Evolutionary conservation across 208 protist species (phyloP).

Genomic region (Acanthamoeba culbertsoni): DNA sequence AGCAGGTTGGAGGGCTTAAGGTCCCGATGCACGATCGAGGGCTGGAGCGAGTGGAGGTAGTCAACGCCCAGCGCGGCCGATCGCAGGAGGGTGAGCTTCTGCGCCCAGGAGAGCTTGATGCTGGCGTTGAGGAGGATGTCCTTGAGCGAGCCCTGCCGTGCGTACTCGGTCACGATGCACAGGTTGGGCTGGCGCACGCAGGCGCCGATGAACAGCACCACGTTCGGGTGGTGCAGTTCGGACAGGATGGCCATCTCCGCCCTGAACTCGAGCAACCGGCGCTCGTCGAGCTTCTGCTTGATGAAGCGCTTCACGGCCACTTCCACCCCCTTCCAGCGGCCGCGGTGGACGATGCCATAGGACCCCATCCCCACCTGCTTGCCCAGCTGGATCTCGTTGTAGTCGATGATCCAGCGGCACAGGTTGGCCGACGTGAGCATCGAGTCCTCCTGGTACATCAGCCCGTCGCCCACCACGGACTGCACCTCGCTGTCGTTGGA

Average conservation of each 20-base stretch:
- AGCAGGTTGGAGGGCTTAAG: constrained; percentile 46
- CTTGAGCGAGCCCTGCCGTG: neutral
- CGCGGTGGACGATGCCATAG: constrained; percentile 20
- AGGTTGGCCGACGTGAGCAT: constrained; percentile 47
- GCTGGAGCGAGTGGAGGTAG: constrained; percentile 47
- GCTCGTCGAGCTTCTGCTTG: constrained; percentile 52
- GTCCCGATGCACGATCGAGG: constrained; percentile 29
- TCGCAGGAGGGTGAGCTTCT: neutral
- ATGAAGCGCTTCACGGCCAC: constrained; percentile 60
- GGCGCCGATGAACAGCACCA: constrained; percentile 34
- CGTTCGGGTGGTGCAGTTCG: neutral
- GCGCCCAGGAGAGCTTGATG: neutral
- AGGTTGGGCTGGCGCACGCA: neutral
- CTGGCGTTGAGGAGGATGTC: neutral
- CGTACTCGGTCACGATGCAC: constrained; percentile 55
- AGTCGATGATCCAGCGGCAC: constrained; percentile 57
- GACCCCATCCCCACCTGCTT: constrained; percentile 38
- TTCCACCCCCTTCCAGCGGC: constrained; percentile 24
- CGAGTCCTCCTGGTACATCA: neutral
- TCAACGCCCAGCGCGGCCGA: neutral
- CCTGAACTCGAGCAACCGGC: constrained; percentile 2
- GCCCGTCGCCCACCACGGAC: neutral
- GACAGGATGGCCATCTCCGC: neutral
- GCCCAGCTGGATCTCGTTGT: constrained; percentile 27
- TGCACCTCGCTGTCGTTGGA: constrained; percentile 9